Percentiles rank a stretch among this genome's conserved stretches.
phyloP scores from a whole-genome alignment of 108 stramenopile species.

The Mediolabrus comicus region DNA sequence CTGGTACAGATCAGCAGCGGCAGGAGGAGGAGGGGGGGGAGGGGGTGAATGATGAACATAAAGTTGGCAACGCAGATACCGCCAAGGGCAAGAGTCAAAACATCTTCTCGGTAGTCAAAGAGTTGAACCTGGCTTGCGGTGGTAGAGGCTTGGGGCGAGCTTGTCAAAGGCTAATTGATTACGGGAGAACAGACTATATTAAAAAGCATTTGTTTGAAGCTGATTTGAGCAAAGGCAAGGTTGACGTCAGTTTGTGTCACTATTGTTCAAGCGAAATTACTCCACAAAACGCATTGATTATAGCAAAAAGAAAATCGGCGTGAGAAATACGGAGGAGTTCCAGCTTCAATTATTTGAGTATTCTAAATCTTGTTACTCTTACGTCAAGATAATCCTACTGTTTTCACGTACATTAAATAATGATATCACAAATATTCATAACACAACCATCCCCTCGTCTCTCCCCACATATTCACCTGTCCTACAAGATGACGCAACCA shows the following conservation, averaged over 20 bases:
- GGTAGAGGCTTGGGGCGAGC: conserved; percentile 76
- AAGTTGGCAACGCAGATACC: not conserved
- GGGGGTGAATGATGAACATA: conserved; percentile 7
- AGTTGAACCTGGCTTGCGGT: conserved; percentile 63
- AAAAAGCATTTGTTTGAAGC: conserved; percentile 37
- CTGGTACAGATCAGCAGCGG: not conserved
- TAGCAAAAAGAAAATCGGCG: conserved; percentile 30
- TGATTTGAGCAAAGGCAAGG: conserved; percentile 26
- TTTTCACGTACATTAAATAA: too few species aligned
- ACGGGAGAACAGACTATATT: conserved; percentile 71
- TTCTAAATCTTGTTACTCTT: too few species aligned
- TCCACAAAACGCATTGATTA: conserved; percentile 76
- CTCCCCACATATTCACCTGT: too few species aligned
- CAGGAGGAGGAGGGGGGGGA: conserved; percentile 12
- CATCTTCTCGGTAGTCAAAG: conserved; percentile 42
- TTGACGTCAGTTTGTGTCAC: conserved; percentile 38
- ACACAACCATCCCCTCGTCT: too few species aligned
- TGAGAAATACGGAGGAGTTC: too few species aligned
- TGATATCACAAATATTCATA: too few species aligned
- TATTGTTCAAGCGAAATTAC: conserved; percentile 68
- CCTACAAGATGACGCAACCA: too few species aligned
- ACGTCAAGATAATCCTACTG: too few species aligned
- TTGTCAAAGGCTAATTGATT: conserved; percentile 82
- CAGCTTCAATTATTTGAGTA: too few species aligned
- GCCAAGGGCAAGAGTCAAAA: conserved; percentile 3